These are phyloP conservation scores for Sedum album DNA, from an alignment of 164 flowering plant genomes.

Conservation along the genomic window DNA sequence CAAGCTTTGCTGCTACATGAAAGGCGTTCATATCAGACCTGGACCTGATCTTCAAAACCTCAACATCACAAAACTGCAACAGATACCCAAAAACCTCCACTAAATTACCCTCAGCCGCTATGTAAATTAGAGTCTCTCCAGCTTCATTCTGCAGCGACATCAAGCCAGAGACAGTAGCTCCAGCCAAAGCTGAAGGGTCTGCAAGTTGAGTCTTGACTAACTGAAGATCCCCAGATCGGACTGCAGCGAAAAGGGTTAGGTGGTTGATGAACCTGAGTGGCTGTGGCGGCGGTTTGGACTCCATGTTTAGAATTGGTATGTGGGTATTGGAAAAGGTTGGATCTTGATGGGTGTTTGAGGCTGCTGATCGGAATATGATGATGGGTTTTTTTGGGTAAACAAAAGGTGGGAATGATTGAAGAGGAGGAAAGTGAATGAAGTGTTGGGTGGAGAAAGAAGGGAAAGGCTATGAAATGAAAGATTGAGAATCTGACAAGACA, in stretches of 20 bases:
- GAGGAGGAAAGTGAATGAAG: background rate
- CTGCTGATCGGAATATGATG: no score
- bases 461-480: background rate
- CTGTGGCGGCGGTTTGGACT: constrained; percentile 18
- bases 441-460: background rate
- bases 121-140: constrained; percentile 66
- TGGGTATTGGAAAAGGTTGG: background rate
- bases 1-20: constrained; percentile 80
- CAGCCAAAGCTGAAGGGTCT: constrained; percentile 19
- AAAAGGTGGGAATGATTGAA: no score
- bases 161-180: constrained; percentile 27
- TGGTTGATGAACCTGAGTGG: constrained; percentile 55
- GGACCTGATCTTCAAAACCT: constrained; percentile 52
- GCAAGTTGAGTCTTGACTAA: constrained; percentile 26
- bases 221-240: constrained; percentile 57
- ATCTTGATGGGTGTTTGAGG: background rate
- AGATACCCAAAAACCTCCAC: constrained; percentile 46
- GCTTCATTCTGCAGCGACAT: constrained; percentile 61
- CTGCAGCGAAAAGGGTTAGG: constrained; percentile 62
- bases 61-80: constrained; percentile 46
- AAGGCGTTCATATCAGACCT: constrained; percentile 58
- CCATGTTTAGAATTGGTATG: background rate
- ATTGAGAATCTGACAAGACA: constrained; percentile 2
- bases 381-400: no score
- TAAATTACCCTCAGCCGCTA: constrained; percentile 66